Percentiles rank a stretch among this genome's conserved stretches.
Evolutionary conservation across 2,329 filamentous ascomycete species (phyloP).

Genomic region (Apiospora phragmitis): DNA sequence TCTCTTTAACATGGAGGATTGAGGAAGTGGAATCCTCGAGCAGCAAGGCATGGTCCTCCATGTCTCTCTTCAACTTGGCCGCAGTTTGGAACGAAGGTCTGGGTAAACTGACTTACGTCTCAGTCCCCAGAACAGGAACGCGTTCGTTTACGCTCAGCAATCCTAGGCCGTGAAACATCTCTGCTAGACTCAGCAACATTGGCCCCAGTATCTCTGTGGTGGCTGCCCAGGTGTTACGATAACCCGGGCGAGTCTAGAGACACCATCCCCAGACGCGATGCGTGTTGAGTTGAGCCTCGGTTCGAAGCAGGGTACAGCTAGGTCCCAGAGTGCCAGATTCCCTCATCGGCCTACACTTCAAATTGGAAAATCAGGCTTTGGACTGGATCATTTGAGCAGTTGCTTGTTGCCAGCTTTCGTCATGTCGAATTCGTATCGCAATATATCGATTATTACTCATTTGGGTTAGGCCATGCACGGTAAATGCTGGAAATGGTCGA

Average conservation of each 20-base stretch:
- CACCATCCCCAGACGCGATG: too few species aligned
- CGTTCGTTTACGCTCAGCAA: neutral
- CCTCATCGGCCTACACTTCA: too few species aligned
- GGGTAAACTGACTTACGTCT: neutral
- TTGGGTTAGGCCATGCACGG: neutral
- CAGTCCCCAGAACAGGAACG: neutral
- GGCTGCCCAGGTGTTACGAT: too few species aligned
- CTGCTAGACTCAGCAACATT: too few species aligned
- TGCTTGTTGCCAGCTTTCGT: neutral
- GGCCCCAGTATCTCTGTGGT: too few species aligned
- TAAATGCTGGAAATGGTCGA: neutral
- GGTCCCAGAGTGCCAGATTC: too few species aligned
- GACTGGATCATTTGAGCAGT: too few species aligned
- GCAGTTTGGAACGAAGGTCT: neutral
- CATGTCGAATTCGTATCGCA: neutral
- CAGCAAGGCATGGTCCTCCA: neutral
- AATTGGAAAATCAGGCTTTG: too few species aligned
- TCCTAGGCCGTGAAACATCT: neutral
- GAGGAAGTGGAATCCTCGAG: neutral
- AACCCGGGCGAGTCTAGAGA: too few species aligned
- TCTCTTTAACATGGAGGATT: neutral
- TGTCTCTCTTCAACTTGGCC: neutral
- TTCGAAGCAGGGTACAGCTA: too few species aligned
- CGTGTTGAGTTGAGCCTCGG: too few species aligned
- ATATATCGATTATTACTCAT: neutral